Conservation (phyloP, 2,329 filamentous ascomycete genomes). For the Fusarium temperatum region DNA sequence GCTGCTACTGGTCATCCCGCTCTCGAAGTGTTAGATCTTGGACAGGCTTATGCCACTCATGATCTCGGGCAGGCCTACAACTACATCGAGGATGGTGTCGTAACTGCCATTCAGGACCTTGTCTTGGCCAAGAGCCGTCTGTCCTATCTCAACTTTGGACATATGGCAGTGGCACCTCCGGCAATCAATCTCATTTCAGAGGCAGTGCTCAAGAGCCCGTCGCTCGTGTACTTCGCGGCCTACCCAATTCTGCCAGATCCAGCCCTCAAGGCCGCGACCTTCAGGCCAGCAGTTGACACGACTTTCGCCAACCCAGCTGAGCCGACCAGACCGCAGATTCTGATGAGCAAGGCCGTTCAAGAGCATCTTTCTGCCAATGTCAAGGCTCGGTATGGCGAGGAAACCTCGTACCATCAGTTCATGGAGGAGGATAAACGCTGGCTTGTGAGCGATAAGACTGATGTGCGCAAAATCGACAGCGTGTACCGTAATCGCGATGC, state of each 20-base stretch:
- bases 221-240: conserved; percentile 51
- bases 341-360: conserved; percentile 43
- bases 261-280: conserved; percentile 30
- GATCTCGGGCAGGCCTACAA: conserved; percentile 58
- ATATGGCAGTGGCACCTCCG: conserved; percentile 47
- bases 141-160: conserved; percentile 54
- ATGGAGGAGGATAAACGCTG: conserved; percentile 51
- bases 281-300: conserved; percentile 43
- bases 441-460: conserved; percentile 50
- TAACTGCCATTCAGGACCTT: conserved; percentile 47
- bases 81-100: conserved; percentile 53
- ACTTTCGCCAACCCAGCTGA: conserved; percentile 38
- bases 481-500: conserved; percentile 55
- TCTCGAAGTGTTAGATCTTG: conserved; percentile 53
- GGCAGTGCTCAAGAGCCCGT: conserved; percentile 43
- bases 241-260: conserved; percentile 49
- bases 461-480: conserved; percentile 55
- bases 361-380: conserved; percentile 47
- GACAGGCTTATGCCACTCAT: conserved; percentile 57
- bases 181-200: conserved; percentile 42
- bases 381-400: conserved; percentile 43
- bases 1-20: conserved; percentile 47
- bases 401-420: conserved; percentile 45
- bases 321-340: conserved; percentile 38
- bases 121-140: conserved; percentile 46